phyloP scores from a whole-genome alignment of 2,329 filamentous ascomycete species.

The Hirsutella rhossiliensis region DNA sequence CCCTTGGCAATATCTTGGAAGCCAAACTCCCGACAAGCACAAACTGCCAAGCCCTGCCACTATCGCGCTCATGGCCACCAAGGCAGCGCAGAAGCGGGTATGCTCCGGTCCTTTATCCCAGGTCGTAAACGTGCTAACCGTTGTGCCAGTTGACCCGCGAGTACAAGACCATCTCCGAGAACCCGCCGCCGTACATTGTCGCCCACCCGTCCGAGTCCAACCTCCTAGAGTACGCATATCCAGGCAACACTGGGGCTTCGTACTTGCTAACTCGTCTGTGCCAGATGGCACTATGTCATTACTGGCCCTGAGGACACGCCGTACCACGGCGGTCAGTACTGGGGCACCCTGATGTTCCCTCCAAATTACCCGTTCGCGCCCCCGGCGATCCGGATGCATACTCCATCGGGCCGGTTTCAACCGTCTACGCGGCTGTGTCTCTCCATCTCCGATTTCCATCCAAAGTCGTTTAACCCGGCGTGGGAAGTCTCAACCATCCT shows the following conservation, averaged over 20 bases:
- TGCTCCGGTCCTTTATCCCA: conserved; percentile 11
- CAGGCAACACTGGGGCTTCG: background rate
- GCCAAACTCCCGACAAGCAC: too few species aligned
- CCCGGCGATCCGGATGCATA: conserved; percentile 98
- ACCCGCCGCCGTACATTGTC: conserved; percentile 78
- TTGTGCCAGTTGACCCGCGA: conserved; percentile 42
- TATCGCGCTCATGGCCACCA: conserved; percentile 48
- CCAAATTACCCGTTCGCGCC: conserved; percentile 95
- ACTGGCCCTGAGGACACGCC: conserved; percentile 90
- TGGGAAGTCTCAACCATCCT: conserved; percentile 98
- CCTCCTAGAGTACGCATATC: conserved; percentile 62
- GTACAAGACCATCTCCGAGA: conserved; percentile 51
- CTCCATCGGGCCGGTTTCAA: conserved; percentile 88
- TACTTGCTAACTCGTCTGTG: background rate
- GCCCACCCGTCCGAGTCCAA: conserved; percentile 85
- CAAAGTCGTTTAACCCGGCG: conserved; percentile 93
- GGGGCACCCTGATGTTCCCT: conserved; percentile 92
- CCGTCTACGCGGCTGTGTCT: conserved; percentile 85
- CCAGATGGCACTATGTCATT: conserved; percentile 86
- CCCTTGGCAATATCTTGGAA: background rate
- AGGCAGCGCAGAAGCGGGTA: conserved; percentile 61
- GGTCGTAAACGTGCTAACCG: conserved; percentile 9
- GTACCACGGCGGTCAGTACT: conserved; percentile 92
- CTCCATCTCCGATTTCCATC: conserved; percentile 95
- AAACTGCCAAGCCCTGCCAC: background rate